Evolutionary conservation across 129 eudicot species (phyloP).

Genomic region (Helichrysum umbraculigerum): DNA sequence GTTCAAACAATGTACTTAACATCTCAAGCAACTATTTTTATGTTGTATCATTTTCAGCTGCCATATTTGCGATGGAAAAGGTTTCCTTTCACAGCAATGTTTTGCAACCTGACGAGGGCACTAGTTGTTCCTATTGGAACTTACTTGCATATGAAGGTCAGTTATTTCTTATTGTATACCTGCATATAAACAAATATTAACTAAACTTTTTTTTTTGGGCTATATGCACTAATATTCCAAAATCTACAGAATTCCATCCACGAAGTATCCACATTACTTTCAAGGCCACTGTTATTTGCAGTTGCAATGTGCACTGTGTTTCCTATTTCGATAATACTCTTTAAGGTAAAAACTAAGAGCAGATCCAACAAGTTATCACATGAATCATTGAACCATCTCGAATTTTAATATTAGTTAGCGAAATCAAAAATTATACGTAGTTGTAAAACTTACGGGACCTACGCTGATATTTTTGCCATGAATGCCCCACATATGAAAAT

Average conservation of each 20-base stretch:
- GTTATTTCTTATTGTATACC: neutral
- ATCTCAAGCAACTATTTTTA: neutral
- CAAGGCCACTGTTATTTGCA: constrained; percentile 26
- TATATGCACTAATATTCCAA: neutral
- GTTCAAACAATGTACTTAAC: neutral
- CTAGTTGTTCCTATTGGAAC: constrained; percentile 25
- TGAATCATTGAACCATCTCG: too few species aligned
- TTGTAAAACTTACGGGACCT: too few species aligned
- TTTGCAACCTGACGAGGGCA: constrained; percentile 26
- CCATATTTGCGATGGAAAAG: constrained; percentile 31
- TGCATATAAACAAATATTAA: neutral
- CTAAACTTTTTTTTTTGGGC: neutral
- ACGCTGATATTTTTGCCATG: too few species aligned
- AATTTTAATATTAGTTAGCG: too few species aligned
- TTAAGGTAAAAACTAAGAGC: constrained; percentile 11
- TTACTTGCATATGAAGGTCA: constrained; percentile 34
- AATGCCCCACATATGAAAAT: too few species aligned
- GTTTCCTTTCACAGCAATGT: constrained; percentile 34
- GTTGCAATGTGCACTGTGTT: constrained; percentile 25
- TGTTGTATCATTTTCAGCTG: neutral
- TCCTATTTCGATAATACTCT: constrained; percentile 25
- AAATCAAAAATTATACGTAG: too few species aligned
- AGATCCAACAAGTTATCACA: too few species aligned
- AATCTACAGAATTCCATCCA: neutral
- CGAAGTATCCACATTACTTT: constrained; percentile 21